Evolutionary conservation across 2,329 filamentous ascomycete genomes (phyloP).

Genomic region (Verruconis gallopava): DNA sequence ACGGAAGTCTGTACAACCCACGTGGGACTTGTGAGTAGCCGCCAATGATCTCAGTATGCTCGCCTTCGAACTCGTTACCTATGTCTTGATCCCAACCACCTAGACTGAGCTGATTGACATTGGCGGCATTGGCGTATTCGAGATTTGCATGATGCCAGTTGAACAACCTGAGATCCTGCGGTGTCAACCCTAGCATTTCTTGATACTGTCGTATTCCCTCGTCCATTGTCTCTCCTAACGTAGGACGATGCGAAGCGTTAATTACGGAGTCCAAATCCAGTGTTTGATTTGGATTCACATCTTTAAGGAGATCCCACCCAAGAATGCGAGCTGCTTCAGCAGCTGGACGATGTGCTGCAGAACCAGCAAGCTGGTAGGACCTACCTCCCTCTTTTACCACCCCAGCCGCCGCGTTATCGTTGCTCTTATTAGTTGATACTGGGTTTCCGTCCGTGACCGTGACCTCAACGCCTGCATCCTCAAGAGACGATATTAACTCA

Average conservation of each 20-base stretch:
- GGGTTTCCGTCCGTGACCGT: constrained; percentile 33
- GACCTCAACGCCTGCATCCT: constrained; percentile 45
- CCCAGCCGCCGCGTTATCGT: constrained; percentile 37
- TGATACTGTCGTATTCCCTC: constrained; percentile 83
- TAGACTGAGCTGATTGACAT: constrained; percentile 74
- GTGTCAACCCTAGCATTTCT: constrained; percentile 64
- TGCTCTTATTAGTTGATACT: constrained; percentile 17
- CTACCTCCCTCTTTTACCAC: constrained; percentile 54
- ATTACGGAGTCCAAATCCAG: constrained; percentile 59
- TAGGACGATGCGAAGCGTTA: constrained; percentile 48
- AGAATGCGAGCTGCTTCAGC: constrained; percentile 65
- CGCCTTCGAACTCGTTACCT: constrained; percentile 92
- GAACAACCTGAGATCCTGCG: constrained; percentile 77
- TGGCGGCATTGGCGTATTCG: constrained; percentile 92
- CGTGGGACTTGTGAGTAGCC: constrained; percentile 91
- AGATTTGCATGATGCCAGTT: constrained; percentile 99
- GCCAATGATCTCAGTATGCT: constrained; percentile 84
- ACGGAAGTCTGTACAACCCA: constrained; percentile 66
- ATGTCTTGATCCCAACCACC: constrained; percentile 94
- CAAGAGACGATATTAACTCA: constrained; percentile 58
- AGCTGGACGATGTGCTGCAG: constrained; percentile 56
- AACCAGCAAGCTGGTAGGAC: constrained; percentile 57
- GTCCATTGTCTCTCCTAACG: constrained; percentile 82
- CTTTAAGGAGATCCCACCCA: constrained; percentile 66
- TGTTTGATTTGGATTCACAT: constrained; percentile 48